phyloP scores from a whole-genome alignment of 2,329 filamentous ascomycete species.

The Fusarium hainanense region DNA sequence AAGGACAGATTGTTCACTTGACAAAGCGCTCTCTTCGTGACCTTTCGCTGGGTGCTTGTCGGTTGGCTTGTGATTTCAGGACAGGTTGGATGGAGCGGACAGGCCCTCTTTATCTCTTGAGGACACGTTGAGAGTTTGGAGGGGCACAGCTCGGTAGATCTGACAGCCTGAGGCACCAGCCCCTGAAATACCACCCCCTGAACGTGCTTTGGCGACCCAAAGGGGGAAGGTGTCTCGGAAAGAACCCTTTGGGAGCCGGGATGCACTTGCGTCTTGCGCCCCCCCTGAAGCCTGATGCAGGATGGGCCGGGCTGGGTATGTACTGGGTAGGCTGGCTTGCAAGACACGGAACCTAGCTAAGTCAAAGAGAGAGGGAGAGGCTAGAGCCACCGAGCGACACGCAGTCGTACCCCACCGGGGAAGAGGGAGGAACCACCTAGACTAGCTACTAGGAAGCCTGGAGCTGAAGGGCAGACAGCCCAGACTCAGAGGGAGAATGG shows the following conservation, averaged over 20 bases:
- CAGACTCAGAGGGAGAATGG: slow-evolving; percentile 1
- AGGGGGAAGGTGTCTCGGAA: slow-evolving; percentile 27
- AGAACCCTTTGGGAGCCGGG: slow-evolving; percentile 31
- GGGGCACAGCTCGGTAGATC: slow-evolving; percentile 15
- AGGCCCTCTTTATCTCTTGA: slow-evolving; percentile 52
- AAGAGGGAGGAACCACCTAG: slow-evolving; percentile 9
- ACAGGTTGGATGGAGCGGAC: slow-evolving; percentile 38
- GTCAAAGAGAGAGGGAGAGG: background rate
- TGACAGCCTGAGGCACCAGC: slow-evolving; percentile 48
- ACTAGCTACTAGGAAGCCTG: background rate
- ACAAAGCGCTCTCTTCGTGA: slow-evolving; percentile 26
- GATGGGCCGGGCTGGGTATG: slow-evolving; percentile 11
- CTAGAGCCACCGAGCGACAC: slow-evolving; percentile 29
- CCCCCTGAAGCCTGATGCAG: slow-evolving; percentile 3
- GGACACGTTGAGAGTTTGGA: slow-evolving; percentile 48
- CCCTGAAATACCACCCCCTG: slow-evolving; percentile 38
- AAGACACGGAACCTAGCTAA: slow-evolving; percentile 1
- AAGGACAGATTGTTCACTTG: slow-evolving; percentile 47
- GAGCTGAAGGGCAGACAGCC: slow-evolving; percentile 10
- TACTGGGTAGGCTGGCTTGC: slow-evolving; percentile 23
- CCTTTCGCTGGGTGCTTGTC: slow-evolving; percentile 32
- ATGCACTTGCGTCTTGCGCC: slow-evolving; percentile 7
- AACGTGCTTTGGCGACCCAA: slow-evolving; percentile 19
- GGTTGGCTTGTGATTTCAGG: slow-evolving; percentile 29
- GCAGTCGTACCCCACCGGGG: slow-evolving; percentile 3